A percentile compares a stretch with the other conserved stretches of the same genome.
Conservation (phyloP, 805 yeast species). For the Candida morakotiae region DNA sequence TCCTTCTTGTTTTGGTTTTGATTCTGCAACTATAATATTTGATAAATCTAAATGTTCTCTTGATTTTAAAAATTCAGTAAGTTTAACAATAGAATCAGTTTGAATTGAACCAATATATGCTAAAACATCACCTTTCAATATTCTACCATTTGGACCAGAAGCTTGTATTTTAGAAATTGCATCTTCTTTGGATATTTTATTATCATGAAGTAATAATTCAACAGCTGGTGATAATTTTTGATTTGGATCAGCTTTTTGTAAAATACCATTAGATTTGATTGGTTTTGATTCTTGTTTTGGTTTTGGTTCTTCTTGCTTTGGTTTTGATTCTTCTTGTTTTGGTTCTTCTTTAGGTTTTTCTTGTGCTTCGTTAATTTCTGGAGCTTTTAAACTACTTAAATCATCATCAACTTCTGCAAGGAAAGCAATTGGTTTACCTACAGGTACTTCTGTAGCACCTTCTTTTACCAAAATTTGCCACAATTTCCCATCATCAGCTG, state of each 20-base stretch:
- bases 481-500: conserved; percentile 86
- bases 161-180: conserved; percentile 73
- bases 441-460: conserved; percentile 78
- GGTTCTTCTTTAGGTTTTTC: conserved; percentile 46
- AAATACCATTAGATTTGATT: conserved; percentile 10
- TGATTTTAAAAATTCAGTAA: conserved; percentile 54
- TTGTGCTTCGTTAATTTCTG: too few relatives aligned
- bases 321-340: conserved; percentile 10
- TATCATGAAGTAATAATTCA: conserved; percentile 53
- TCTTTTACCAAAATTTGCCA: conserved; percentile 69
- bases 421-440: conserved; percentile 87
- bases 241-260: conserved; percentile 52
- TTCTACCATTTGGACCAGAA: conserved; percentile 84
- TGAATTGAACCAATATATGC: conserved; percentile 76
- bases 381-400: conserved; percentile 54
- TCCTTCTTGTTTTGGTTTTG: conserved; percentile 12
- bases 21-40: conserved; percentile 49
- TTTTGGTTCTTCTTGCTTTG: conserved; percentile 9
- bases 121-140: conserved; percentile 87
- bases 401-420: conserved; percentile 89
- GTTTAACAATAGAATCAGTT: conserved; percentile 44
- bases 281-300: conserved; percentile 1
- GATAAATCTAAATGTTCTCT: conserved; percentile 68
- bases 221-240: conserved; percentile 82
- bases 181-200: conserved; percentile 62